Evolutionary conservation across 805 yeast genomes (phyloP), one percentile per base, ranked within the genome.

Genomic region (Candida caryicola): DNA sequence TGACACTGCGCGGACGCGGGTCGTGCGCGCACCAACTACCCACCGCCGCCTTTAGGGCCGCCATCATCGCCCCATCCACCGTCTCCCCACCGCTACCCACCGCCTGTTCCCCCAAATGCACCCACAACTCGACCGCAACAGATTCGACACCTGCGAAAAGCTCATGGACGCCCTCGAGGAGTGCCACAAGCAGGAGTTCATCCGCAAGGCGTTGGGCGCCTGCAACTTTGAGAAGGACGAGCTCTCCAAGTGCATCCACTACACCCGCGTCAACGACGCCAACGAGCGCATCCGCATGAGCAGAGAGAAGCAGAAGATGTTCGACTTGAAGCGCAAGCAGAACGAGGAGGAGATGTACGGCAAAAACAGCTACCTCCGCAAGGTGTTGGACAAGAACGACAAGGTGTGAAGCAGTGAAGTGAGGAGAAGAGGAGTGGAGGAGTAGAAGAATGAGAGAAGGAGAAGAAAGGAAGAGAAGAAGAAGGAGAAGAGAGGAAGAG

Each of bases 181-280:
- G 56, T 91, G 99, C 58, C 96, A 90, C 53, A 73, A 78, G 41
- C 73, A 73, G 38, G 83, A 81, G 39, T 83, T 81, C 48, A 50
- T 84, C 43, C 73, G 77, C 47, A 78, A 85, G 57, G 81, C 85
- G 5, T 67, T 87, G 49, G 98, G 98, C 18, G 70, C 77, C 42
- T 91, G 99, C 64, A 87, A 88, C 61, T 79, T 81, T 37, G 82
- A 84, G 51, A 89, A 89, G 53, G 86, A 84, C 45, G 90, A 85
- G 36, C 71, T 93, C 37, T 64, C 83, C 25, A 68, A 77, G 53
- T 91, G 99, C 63, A 69, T 95, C 17, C 93, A 88, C 54, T 78
- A 77, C 37, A 85, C 91, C 5, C 74, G 96, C 56, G 56, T 78
- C 10, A 73, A 73, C 19, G 79, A 77, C 23, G 82, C 80, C 55